phyloP scores from a whole-genome alignment of 192 early-diverging fungal species.

The Backusella circina region DNA sequence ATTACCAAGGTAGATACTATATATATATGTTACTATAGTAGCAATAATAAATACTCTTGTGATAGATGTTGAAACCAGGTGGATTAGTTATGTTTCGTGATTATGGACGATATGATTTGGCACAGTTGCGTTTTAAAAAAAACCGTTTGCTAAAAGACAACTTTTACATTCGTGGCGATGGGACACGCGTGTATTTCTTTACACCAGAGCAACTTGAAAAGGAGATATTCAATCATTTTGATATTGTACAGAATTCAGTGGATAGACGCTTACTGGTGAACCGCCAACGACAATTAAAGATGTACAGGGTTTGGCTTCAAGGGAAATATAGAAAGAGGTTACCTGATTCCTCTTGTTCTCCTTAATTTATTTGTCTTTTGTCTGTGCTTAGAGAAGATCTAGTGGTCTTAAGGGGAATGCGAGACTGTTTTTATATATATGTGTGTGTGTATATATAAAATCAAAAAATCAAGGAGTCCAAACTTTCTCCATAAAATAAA shows the following conservation, averaged over 20 bases:
- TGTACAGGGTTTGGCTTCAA: slow-evolving; percentile 98
- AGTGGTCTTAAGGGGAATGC: background rate
- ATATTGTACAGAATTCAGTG: slow-evolving; percentile 85
- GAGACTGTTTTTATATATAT: background rate
- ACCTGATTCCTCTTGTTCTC: background rate
- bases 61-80: slow-evolving; percentile 76
- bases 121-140: slow-evolving; percentile 94
- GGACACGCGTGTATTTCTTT: slow-evolving; percentile 95
- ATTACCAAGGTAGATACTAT: slow-evolving; percentile 57
- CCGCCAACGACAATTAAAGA: slow-evolving; percentile 85
- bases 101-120: slow-evolving; percentile 97
- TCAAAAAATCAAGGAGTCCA: background rate
- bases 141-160: slow-evolving; percentile 88
- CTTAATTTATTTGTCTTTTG: slow-evolving; percentile 10
- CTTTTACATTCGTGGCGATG: slow-evolving; percentile 97
- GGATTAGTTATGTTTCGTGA: slow-evolving; percentile 89
- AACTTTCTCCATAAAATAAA: background rate
- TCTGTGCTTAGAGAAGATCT: background rate
- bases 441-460: background rate
- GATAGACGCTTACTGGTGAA: slow-evolving; percentile 94
- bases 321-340: slow-evolving; percentile 83
- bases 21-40: background rate
- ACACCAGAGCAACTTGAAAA: slow-evolving; percentile 45
- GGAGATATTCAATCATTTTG: slow-evolving; percentile 43
- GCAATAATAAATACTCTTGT: background rate